Conservation (phyloP, 352 stramenopile genomes). For the Phytophthora pisi region DNA sequence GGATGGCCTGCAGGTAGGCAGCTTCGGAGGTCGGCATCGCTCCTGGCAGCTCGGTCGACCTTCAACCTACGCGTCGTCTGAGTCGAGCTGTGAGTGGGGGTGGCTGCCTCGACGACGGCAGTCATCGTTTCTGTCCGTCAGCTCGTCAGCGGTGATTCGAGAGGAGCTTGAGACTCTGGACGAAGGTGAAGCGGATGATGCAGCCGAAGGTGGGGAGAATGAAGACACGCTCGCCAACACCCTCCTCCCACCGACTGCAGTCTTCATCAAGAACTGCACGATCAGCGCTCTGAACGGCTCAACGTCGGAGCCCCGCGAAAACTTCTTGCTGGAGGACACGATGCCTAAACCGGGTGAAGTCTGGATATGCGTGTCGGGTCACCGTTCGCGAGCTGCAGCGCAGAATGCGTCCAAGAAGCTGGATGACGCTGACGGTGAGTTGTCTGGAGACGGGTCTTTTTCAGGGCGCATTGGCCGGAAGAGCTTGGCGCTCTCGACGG, state of each 20-base stretch:
- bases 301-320: constrained; percentile 46
- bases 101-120: constrained; percentile 18
- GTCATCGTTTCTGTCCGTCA: constrained; percentile 2
- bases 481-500: constrained; percentile 28
- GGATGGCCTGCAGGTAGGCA: constrained; percentile 67
- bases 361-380: constrained; percentile 68
- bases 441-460: constrained; percentile 1
- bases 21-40: constrained; percentile 64
- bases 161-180: constrained; percentile 19
- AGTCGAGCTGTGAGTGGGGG: constrained; percentile 54
- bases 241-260: constrained; percentile 21
- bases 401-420: constrained; percentile 41
- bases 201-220: constrained; percentile 9
- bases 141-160: constrained; percentile 15
- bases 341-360: constrained; percentile 82
- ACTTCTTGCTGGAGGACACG: constrained; percentile 72
- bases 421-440: constrained; percentile 13
- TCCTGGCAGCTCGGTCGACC: constrained; percentile 67
- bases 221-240: constrained; percentile 21
- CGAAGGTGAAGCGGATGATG: constrained; percentile 12
- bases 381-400: constrained; percentile 47
- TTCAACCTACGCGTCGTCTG: constrained; percentile 45
- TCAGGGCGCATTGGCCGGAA: constrained; percentile 20
- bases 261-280: constrained; percentile 66
- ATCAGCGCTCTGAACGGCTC: constrained; percentile 54